Evolutionary conservation across 2,329 filamentous ascomycete genomes (phyloP), one percentile per base, ranked within the genome.

Genomic region (Teratosphaeriaceae sp.): DNA sequence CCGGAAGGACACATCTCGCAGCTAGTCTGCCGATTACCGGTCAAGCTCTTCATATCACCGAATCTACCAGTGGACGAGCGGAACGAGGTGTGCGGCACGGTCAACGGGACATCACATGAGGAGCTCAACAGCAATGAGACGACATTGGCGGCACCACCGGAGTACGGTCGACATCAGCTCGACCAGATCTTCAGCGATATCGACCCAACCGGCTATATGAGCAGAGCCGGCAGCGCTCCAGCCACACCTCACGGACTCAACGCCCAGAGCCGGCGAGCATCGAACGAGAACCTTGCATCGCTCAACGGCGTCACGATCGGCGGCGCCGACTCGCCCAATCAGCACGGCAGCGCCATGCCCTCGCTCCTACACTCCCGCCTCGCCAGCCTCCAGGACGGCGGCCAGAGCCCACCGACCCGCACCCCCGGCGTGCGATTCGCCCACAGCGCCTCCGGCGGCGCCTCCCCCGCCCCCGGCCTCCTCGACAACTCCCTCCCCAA

Each of bases 1-100:
- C 90, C 92, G 0, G 92, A 98, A 61, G 90, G 89, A 0, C 92
- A 97, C 60, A 76, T 89, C 43, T 96, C 89, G 43, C 90, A 97
- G 75, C 78, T 96, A 40, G 84, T 90, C 40, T 90, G 90, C 36
- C 92, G 88, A 31, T 78, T 97, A 23, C 89, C 92, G 1, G 78
- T 97, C 13, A 88, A 88, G 42, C 82, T 98, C 29, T 96, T 95
- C 67, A 96, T 97, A 53, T 98, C 92, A 4, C 90, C 92, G 0
- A 92, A 92, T 59, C 80, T 95, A 56, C 84, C 88, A 0, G 78
- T 96, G 27, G 87, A 92, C 57, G 88, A 94, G 40, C 79, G 90
- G 47, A 92, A 94, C 55, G 83, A 85, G 55, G 75, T 97, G 2
- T 41, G 73, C 76, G 57, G 70, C 70, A n/a, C 73, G 1, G 51